These are phyloP conservation scores for Nepenthes alata DNA, from an alignment of 179 eudicot species.

Conservation along the genomic window DNA sequence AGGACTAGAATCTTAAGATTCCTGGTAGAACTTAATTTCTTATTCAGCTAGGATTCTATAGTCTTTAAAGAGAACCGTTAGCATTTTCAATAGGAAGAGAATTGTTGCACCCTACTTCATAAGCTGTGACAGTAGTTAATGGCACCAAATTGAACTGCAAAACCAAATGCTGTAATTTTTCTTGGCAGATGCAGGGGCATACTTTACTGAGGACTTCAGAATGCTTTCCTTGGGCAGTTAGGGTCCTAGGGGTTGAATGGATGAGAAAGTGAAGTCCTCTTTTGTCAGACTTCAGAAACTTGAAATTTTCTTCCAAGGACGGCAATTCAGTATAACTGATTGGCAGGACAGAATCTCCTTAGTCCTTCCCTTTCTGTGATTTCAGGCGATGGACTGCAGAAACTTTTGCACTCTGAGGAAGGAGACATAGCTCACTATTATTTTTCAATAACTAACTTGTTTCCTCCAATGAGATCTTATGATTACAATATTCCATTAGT, in stretches of 20 bases:
- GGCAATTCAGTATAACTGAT: background rate
- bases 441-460: background rate
- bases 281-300: background rate
- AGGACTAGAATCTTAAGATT: no score
- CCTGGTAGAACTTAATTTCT: no score
- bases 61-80: no score
- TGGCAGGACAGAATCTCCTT: background rate
- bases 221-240: background rate
- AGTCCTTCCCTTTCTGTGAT: background rate
- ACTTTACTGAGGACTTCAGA: background rate
- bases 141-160: no score
- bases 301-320: background rate
- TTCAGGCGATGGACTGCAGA: background rate
- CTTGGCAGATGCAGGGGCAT: no score
- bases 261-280: background rate
- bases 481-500: background rate
- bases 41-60: no score
- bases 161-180: no score
- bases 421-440: no score
- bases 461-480: background rate
- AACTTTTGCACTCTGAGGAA: background rate
- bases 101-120: no score
- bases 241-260: background rate
- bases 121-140: no score
- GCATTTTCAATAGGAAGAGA: no score